A percentile compares a stretch with the other conserved stretches of the same genome.
These are phyloP conservation scores for Platanthera zijinensis DNA, from an alignment of 106 monocot species.

Conservation along the genomic window DNA sequence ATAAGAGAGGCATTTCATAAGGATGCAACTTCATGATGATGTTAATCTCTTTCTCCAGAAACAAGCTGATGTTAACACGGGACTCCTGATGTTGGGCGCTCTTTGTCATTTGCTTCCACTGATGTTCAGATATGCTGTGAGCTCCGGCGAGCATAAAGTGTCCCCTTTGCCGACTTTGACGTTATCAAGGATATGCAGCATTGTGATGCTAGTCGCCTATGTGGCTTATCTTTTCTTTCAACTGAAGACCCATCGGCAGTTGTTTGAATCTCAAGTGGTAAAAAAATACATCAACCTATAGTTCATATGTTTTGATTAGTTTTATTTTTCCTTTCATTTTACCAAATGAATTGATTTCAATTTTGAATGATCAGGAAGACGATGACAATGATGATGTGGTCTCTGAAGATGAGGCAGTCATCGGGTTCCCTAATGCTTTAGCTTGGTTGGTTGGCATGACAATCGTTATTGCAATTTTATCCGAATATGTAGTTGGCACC, in stretches of 20 bases:
- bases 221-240: slow-evolving; percentile 80
- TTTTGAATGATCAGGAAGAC: slow-evolving; percentile 11
- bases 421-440: slow-evolving; percentile 40
- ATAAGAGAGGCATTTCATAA: neutral
- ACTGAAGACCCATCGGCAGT: slow-evolving; percentile 71
- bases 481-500: slow-evolving; percentile 59
- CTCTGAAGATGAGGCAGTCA: slow-evolving; percentile 34
- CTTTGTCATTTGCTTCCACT: slow-evolving; percentile 30
- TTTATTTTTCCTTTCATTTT: neutral
- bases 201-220: slow-evolving; percentile 67
- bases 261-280: slow-evolving; percentile 47
- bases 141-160: neutral
- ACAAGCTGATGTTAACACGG: slow-evolving; percentile 71
- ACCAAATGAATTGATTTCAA: neutral
- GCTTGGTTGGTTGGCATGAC: slow-evolving; percentile 63
- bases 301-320: neutral
- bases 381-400: slow-evolving; percentile 28
- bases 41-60: slow-evolving; percentile 25
- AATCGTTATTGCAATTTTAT: slow-evolving; percentile 41
- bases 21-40: slow-evolving; percentile 8
- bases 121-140: slow-evolving; percentile 35
- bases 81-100: slow-evolving; percentile 47
- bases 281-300: neutral
- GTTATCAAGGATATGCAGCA: slow-evolving; percentile 65
- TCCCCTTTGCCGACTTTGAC: slow-evolving; percentile 9